Base-by-base conservation (phyloP, 2,329 filamentous ascomycete species). In the Fusarium begoniae region DNA sequence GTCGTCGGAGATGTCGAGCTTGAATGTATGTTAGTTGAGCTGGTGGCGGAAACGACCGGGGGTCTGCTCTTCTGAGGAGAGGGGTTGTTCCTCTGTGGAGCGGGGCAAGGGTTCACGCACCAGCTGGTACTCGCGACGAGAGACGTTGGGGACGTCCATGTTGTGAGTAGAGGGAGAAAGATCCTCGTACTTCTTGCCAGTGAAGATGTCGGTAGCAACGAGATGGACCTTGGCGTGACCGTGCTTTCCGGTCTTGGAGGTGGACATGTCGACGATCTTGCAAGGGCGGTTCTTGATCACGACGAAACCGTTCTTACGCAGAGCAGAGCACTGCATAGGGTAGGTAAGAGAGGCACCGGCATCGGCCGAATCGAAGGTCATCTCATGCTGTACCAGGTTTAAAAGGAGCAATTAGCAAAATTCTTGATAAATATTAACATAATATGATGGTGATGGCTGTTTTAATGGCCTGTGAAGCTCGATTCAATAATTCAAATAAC, bases 231-330 rank as follows among this genome's bases (percentile, higher is more conserved):
- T 99, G 88, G 96, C 96, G 94, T 99, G 97, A 87, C 96, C 96
- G 93, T 99, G 96, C 94, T 99, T 99, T 88, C 96, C 96, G 80
- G 96, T 99, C 95, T 99, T 99, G 86, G 96, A 99, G 89, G 96
- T 99, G 80, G 95, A 98, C 97, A 99, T 99, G 84, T 99, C 96
- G 86, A 98, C 94, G 82, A 99, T 99, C 94, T 98, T 99, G 95
- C 96, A 99, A 82, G 96, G 97, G 82, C 96, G 96, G 87, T 90
- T 88, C 93, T 99, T 99, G 89, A 99, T 98, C 85, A 96, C 92
- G 86, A 99, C 96, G 90, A 93, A 93, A 79, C 96, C 96, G 92
- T 97, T 97, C 95, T 99, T 98, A 85, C 96, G 93, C 90, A 99
- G 91, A 82, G 97, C 96, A 89, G 97, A 99, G 89, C 96, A 99